Evolutionary conservation across 2,329 filamentous ascomycete species (phyloP).

Genomic region (Incumbomyces delicatus): DNA sequence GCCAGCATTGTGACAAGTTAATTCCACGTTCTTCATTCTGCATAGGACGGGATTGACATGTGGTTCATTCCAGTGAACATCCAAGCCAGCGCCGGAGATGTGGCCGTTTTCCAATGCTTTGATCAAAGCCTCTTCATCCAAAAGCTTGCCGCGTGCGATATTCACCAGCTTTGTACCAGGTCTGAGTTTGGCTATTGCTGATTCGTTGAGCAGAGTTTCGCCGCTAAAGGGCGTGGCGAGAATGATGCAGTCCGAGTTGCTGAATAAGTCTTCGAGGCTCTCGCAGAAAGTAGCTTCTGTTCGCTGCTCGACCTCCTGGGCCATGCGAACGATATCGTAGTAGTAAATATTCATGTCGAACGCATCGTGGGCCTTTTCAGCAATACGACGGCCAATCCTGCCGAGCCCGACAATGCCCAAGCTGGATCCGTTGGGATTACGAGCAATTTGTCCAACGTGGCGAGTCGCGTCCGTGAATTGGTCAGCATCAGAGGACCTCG

Average conservation of each 20-base stretch:
- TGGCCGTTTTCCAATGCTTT: constrained; percentile 59
- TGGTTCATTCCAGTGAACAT: constrained; percentile 77
- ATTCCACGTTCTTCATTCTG: constrained; percentile 58
- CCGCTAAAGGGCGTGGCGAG: constrained; percentile 65
- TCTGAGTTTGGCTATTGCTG: constrained; percentile 74
- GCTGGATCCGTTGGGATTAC: constrained; percentile 67
- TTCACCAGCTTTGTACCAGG: constrained; percentile 67
- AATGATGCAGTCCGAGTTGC: constrained; percentile 71
- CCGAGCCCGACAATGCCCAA: constrained; percentile 80
- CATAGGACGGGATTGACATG: constrained; percentile 63
- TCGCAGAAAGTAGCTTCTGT: constrained; percentile 65
- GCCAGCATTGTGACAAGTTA: no score
- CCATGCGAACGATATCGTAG: constrained; percentile 19
- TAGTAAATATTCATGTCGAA: constrained; percentile 24
- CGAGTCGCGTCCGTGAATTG: no score
- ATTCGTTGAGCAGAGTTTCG: constrained; percentile 60
- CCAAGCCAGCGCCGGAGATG: constrained; percentile 62
- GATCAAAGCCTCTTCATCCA: constrained; percentile 73
- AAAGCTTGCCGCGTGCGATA: constrained; percentile 71
- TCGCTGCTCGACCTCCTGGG: constrained; percentile 31
- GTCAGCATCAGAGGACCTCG: no score
- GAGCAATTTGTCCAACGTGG: no score
- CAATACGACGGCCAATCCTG: constrained; percentile 70
- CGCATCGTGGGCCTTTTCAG: constrained; percentile 31
- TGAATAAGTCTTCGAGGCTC: constrained; percentile 57